Percentiles rank a stretch among this genome's conserved stretches.
Conservation (phyloP, 371 early-diverging fungal species). For the Quaeritorhiza haematococci region DNA sequence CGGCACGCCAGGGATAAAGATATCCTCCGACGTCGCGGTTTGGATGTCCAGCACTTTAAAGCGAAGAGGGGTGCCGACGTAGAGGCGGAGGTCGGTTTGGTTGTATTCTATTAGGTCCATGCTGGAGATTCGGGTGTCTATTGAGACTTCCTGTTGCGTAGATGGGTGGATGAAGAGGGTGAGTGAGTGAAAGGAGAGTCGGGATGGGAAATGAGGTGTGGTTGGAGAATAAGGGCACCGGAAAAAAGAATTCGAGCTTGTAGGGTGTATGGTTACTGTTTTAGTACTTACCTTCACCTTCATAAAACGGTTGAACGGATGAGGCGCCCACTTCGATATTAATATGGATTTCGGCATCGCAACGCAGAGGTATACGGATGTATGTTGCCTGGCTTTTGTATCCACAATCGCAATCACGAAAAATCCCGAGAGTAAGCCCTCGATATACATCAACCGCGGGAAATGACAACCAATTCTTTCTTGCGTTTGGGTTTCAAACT, state of each 20-base stretch:
- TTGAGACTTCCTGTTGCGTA: constrained; percentile 27
- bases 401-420: no score
- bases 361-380: constrained; percentile 36
- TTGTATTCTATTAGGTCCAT: constrained; percentile 28
- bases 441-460: background rate
- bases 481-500: background rate
- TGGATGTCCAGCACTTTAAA: constrained; percentile 32
- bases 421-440: no score
- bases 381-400: constrained; percentile 16
- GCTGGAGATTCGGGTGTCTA: constrained; percentile 15
- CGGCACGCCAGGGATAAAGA: constrained; percentile 16
- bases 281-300: constrained; percentile 31
- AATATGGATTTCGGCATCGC: constrained; percentile 28
- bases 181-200: no score
- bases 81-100: constrained; percentile 20
- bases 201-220: no score
- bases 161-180: no score
- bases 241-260: no score
- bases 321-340: constrained; percentile 46
- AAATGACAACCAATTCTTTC: background rate
- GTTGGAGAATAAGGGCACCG: no score
- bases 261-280: no score
- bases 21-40: constrained; percentile 25
- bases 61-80: constrained; percentile 16
- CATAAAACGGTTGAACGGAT: constrained; percentile 49